Base-by-base conservation (phyloP, 768 basidiomycete genomes). In the Tylopilus subfusipes region DNA sequence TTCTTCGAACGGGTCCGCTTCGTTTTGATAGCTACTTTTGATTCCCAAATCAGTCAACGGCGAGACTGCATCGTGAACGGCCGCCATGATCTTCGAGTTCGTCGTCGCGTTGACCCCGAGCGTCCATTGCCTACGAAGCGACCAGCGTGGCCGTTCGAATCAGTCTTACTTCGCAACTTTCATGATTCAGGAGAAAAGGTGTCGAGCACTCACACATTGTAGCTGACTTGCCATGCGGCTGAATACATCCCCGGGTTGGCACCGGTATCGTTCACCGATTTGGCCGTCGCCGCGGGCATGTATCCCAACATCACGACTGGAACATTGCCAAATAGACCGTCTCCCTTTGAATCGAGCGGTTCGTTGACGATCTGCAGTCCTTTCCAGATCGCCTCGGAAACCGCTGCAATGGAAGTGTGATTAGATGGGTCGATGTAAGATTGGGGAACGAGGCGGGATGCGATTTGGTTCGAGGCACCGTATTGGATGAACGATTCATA, bases 1-100 rank as follows among this genome's bases (percentile, higher is more conserved):
- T 9, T 2, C 29, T 18, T 65, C 64, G 38, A 55, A 65, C 4
- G 50, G 16, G 14, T 51, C 52, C 2, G 42, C 65, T 48, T 66
- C 65, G 24, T 63, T 65, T 24, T 65, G 63, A 53, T 66, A 66
- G 39, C 63, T 65, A 14, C 57, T 42, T 27, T 14, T 58, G 30
- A 63, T 44, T 14, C 60, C 65, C 12, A 68, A 25, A 2, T 53
- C 51, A 7, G 52, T 46, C 42, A 68, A 24, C 0, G 63, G 60
- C 14, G 38, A 19, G 31, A 59, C 49, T 1, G 65, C 53, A 25
- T 46, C 11, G 2, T 50, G 48, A 21, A 61, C 22, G 22, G 57
- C 54, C 8, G 39, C 33, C n/a, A 34, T 48, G 48, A 63, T n/a
- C 30, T 38, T 31, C 6, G 45, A 21, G 11, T 31, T 54, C 7